Evolutionary conservation across 805 yeast genomes (phyloP), one percentile per base, ranked within the genome.

Genomic region (Ogataea ganodermae): DNA sequence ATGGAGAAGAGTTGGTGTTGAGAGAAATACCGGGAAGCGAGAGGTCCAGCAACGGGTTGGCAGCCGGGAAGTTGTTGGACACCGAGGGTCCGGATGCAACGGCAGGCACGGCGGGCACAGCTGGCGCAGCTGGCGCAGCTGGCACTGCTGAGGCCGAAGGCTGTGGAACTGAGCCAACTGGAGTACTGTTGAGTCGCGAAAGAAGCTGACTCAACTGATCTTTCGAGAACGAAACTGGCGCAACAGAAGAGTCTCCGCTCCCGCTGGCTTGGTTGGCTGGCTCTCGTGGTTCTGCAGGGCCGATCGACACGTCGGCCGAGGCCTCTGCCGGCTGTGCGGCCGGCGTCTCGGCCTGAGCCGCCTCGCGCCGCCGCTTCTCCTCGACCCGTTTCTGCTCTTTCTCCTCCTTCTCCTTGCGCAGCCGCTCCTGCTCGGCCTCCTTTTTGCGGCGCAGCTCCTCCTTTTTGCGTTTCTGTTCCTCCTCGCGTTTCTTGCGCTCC

Each of bases 381-480:
- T 66, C 71, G 22, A 65, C 60, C 51, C 58, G 64, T 49, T 71
- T 69, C 66, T 27, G 74, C 69, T 63, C 74, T 67, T 45, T 72
- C 58, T 59, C 65, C 56, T 66, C 68, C 41, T 57, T 62, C 36
- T 68, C 69, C 42, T 58, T 60, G n/a, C 61, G 59, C 42, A 57
- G 50, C 28, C 63, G 61, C 66, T 64, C 76, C 62, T 62, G 67
- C 66, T 63, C 74, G 47, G 53, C 67, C 65, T 62, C 74, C 63
- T 53, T 69, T 70, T 43, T 74, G 69, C 44, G 59, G 51, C 53
- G 70, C 73, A 21, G 69, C 63, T 59, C 67, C 59, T 57, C 73
- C 57, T 50, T 74, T 70, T 56, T 73, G 71, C 58, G 73, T 59
- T 62, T 67, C 51, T 68, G 75, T 58, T 71, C 79, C 55, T 63